Conservation (phyloP, 208 protist genomes). For the Leishmania turanica region DNA sequence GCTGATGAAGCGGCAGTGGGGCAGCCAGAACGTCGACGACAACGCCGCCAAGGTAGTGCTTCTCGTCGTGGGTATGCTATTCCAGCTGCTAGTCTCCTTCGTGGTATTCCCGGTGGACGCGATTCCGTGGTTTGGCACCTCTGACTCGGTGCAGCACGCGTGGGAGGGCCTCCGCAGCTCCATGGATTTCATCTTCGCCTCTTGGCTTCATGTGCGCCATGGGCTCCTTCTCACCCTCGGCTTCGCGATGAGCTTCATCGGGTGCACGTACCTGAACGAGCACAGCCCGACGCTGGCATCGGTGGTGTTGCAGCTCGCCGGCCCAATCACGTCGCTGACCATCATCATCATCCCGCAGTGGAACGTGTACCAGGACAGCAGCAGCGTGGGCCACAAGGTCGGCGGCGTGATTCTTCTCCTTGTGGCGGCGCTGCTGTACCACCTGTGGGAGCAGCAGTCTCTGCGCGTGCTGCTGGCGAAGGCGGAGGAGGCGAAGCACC, state of each 20-base stretch:
- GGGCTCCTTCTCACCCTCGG: constrained; percentile 72
- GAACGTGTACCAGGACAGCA: constrained; percentile 75
- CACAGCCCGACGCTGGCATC: constrained; percentile 83
- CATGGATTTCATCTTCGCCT: constrained; percentile 64
- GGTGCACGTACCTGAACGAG: constrained; percentile 84
- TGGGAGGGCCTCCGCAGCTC: constrained; percentile 56
- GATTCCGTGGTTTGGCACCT: constrained; percentile 79
- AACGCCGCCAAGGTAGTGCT: constrained; percentile 75
- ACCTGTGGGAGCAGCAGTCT: constrained; percentile 78
- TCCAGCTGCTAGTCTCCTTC: constrained; percentile 71
- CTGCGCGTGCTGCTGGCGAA: constrained; percentile 32
- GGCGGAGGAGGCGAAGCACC: constrained; percentile 23
- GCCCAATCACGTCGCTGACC: constrained; percentile 71
- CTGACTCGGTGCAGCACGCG: constrained; percentile 35
- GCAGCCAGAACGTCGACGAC: constrained; percentile 57
- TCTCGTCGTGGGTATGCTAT: constrained; percentile 61
- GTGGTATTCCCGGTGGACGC: constrained; percentile 70
- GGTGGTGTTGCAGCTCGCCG: constrained; percentile 79
- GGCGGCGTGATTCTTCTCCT: constrained; percentile 73
- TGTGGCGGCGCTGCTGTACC: constrained; percentile 63
- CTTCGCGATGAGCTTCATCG: constrained; percentile 81
- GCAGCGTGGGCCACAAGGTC: constrained; percentile 66
- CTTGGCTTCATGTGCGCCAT: constrained; percentile 68
- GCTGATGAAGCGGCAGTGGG: constrained; percentile 56
- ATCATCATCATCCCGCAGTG: constrained; percentile 78